Evolutionary conservation across 225 moss, liverwort and hornwort species (phyloP), one percentile per base, ranked within the genome.

Genomic region (Marchantia polymorpha): DNA sequence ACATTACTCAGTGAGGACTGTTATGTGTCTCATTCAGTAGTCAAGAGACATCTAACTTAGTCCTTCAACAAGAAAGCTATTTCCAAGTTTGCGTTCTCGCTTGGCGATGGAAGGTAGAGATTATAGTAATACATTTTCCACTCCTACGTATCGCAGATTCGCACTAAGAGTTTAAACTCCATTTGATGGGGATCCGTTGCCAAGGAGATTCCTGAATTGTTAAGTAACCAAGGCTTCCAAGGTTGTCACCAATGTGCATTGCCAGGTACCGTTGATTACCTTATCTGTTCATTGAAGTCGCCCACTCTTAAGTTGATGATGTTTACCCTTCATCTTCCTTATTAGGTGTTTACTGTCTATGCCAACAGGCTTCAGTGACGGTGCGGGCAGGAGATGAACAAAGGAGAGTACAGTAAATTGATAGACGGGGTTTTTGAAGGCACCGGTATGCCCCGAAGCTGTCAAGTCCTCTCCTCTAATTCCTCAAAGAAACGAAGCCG

Each of bases 391-490:
- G 22, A 50, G 53, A n/a, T 73, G 54, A 73, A 25, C 53, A 55
- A 53, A 52, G 52, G 22, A 20, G 25, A 73, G 53, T 73, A 26
- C 73, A 52, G 52, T 12, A 54, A 12, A 54, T 55, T 54, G 53
- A 10, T 49, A 70, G 70, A 20, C 22, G 72, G 72, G 54, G 52
- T 73, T 73, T 73, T 54, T 73, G 73, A 73, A 73, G 15, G 52
- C 54, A 27, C 15, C 27, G 14, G 16, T 73, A 27, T 55, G 54
- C 73, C 73, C 53, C 50, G 16, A 29, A 4, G 25, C 54, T 73
- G 73, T 23, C 54, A 54, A 15, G 15, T 16, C 52, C 73, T 73
- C 53, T 55, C 54, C 54, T 27, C 54, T 53, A 54, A 14, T 52
- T 17, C 54, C 14, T 29, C 8, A 29, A 8, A 27, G 27, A 26